These are phyloP conservation scores for Lumnitzera littorea DNA, from an alignment of 345 rosid species.

Conservation along the genomic window DNA sequence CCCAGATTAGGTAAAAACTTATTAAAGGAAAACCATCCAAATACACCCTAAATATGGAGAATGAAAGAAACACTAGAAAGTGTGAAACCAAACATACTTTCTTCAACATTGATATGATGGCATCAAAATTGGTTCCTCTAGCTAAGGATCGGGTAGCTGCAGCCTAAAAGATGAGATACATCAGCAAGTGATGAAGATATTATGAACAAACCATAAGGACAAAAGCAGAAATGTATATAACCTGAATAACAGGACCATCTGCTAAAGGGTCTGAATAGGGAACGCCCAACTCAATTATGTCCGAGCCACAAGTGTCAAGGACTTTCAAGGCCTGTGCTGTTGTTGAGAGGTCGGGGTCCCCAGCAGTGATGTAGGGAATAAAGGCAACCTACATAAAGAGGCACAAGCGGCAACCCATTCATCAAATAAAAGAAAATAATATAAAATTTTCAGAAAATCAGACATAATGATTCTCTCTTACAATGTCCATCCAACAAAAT, in stretches of 20 bases:
- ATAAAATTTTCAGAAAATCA: neutral
- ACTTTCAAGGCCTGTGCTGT: conserved; percentile 79
- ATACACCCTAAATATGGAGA: no score
- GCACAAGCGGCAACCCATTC: neutral
- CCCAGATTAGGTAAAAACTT: no score
- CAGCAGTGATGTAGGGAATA: conserved; percentile 89
- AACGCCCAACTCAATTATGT: conserved; percentile 83
- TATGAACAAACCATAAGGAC: neutral
- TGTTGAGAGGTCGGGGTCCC: conserved; percentile 95
- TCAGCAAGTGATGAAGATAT: neutral
- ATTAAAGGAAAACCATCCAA: no score
- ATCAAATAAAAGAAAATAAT: neutral
- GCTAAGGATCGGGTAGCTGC: conserved; percentile 83
- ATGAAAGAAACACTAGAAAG: neutral
- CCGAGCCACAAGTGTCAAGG: conserved; percentile 67
- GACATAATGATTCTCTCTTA: neutral
- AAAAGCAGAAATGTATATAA: conserved; percentile 9
- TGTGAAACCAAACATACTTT: conserved; percentile 37
- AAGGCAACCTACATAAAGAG: conserved; percentile 58
- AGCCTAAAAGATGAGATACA: conserved; percentile 43
- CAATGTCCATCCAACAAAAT: no score
- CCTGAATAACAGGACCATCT: conserved; percentile 97
- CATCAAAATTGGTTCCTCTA: conserved; percentile 65
- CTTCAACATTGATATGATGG: conserved; percentile 61
- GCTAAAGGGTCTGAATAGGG: conserved; percentile 92